Conservation (phyloP, 2,329 filamentous ascomycete genomes). For the Triangularia verruculosa region DNA sequence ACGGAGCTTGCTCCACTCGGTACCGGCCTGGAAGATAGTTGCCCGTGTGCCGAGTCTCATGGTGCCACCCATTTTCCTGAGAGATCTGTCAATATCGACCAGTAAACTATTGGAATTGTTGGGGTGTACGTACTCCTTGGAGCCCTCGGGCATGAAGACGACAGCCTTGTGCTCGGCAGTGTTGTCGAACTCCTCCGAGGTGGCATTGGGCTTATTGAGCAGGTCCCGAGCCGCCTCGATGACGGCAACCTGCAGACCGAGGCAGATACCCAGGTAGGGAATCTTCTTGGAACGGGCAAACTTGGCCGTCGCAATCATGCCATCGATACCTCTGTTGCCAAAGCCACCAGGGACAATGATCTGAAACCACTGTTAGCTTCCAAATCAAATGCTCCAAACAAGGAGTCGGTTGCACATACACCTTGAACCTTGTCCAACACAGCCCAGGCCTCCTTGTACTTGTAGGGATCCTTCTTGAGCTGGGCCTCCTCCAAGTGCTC, state of each 20-base stretch:
- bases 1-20: slow-evolving; percentile 69
- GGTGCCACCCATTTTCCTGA: slow-evolving; percentile 71
- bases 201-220: slow-evolving; percentile 58
- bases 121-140: slow-evolving; percentile 37
- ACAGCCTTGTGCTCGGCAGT: slow-evolving; percentile 67
- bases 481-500: slow-evolving; percentile 73
- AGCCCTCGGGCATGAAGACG: slow-evolving; percentile 84
- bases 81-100: slow-evolving; percentile 28
- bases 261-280: slow-evolving; percentile 70
- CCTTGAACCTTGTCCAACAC: slow-evolving; percentile 67
- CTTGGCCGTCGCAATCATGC: slow-evolving; percentile 84
- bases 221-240: slow-evolving; percentile 82
- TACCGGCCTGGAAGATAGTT: slow-evolving; percentile 66
- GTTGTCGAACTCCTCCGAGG: slow-evolving; percentile 54
- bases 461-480: slow-evolving; percentile 60
- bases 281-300: slow-evolving; percentile 80
- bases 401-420: slow-evolving; percentile 40
- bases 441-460: slow-evolving; percentile 85
- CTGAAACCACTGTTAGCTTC: neutral
- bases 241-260: slow-evolving; percentile 79
- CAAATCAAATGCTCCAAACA: neutral
- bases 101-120: neutral
- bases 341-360: slow-evolving; percentile 74
- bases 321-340: slow-evolving; percentile 76
- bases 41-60: slow-evolving; percentile 73